Conservation (phyloP, 1,284 basidiomycete genomes). For the Ustilago nuda region DNA sequence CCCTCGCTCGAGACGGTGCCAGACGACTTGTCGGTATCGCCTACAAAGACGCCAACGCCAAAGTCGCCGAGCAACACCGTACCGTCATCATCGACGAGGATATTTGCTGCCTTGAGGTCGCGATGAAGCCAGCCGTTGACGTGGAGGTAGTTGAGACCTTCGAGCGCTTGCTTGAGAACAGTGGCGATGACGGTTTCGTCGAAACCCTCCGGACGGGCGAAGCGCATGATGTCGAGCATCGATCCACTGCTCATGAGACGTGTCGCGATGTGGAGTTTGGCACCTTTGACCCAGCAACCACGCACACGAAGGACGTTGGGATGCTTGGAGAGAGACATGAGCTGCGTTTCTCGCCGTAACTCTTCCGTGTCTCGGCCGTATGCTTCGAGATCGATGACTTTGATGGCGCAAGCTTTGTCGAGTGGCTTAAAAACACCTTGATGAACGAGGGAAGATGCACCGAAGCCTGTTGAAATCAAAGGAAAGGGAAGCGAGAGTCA, state of each 20-base stretch:
- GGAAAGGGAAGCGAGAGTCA: neutral
- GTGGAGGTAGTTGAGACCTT: constrained; percentile 88
- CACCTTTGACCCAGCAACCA: constrained; percentile 85
- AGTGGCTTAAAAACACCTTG: constrained; percentile 76
- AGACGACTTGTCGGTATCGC: constrained; percentile 70
- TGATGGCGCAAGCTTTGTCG: constrained; percentile 78
- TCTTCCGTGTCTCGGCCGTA: constrained; percentile 63
- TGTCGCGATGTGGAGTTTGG: constrained; percentile 85
- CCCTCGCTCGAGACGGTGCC: constrained; percentile 68
- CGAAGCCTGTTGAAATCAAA: constrained; percentile 74
- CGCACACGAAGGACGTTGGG: constrained; percentile 89
- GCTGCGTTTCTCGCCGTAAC: constrained; percentile 83
- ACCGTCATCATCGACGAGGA: constrained; percentile 75
- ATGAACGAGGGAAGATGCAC: constrained; percentile 87
- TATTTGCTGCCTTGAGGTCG: constrained; percentile 88
- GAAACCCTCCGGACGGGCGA: constrained; percentile 85
- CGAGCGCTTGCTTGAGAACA: constrained; percentile 82
- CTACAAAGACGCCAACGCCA: constrained; percentile 83
- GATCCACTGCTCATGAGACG: constrained; percentile 89
- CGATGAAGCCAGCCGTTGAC: constrained; percentile 85
- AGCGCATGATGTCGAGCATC: constrained; percentile 85
- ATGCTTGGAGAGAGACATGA: constrained; percentile 93
- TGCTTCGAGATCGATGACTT: constrained; percentile 88
- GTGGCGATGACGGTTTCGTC: constrained; percentile 86
- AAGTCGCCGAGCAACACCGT: constrained; percentile 89